These are phyloP conservation scores for Phytophthora cryptogea DNA, from an alignment of 352 stramenopile species.

Conservation along the genomic window DNA sequence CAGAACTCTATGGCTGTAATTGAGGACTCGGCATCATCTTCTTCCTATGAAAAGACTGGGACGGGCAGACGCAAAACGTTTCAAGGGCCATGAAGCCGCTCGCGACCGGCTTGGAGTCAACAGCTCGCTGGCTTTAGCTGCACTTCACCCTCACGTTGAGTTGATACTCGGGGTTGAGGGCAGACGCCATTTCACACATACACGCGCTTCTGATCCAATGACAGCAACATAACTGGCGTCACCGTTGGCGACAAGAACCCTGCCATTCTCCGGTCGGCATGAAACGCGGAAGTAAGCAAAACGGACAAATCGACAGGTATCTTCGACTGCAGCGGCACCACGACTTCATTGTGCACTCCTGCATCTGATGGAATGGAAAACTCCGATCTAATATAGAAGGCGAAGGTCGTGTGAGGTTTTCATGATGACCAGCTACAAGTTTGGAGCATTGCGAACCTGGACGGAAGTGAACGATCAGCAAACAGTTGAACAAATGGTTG, in stretches of 20 bases:
- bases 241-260: not conserved
- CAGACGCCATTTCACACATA: conserved; percentile 10
- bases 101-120: conserved; percentile 9
- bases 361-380: conserved; percentile 1
- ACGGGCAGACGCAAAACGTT: conserved; percentile 11
- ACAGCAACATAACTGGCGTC: not conserved
- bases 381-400: not conserved
- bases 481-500: not conserved
- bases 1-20: conserved; percentile 14
- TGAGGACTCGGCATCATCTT: conserved; percentile 4
- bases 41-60: conserved; percentile 4
- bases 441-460: conserved; percentile 13
- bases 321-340: not conserved
- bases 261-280: conserved; percentile 1
- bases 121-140: conserved; percentile 3
- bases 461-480: not conserved
- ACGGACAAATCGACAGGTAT: conserved; percentile 2
- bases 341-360: not conserved
- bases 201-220: conserved; percentile 7
- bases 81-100: conserved; percentile 15
- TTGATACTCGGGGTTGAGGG: not conserved
- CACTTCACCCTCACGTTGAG: not conserved
- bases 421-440: conserved; percentile 5
- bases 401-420: not conserved
- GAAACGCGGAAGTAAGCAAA: not conserved